Evolutionary conservation across 2,329 filamentous ascomycete species (phyloP).

Genomic region (Epichloe sylvatica): DNA sequence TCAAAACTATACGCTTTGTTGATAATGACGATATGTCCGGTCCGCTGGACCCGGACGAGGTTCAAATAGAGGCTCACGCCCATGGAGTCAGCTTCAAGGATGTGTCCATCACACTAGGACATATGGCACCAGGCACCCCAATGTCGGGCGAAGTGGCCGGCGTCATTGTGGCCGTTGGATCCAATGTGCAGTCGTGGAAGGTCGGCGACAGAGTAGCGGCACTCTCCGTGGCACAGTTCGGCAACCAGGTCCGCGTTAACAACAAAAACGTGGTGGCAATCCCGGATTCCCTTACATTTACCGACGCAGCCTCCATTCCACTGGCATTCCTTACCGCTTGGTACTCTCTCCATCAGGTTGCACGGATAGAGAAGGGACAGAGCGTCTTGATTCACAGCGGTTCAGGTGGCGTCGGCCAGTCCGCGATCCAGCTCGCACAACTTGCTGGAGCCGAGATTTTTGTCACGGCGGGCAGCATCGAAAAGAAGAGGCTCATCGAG

Average conservation of each 20-base stretch:
- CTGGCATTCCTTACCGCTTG: not conserved
- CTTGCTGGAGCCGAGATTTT: constrained; percentile 26
- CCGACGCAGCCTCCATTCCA: not conserved
- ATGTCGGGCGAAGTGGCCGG: not conserved
- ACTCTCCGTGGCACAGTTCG: no score
- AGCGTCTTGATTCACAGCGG: constrained; percentile 26
- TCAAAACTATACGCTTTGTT: no score
- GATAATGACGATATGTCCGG: no score
- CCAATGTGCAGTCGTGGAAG: not conserved
- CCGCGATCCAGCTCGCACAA: constrained; percentile 24
- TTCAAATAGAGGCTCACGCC: not conserved
- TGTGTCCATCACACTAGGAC: not conserved
- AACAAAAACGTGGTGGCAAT: not conserved
- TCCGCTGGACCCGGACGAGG: not conserved
- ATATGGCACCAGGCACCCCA: not conserved
- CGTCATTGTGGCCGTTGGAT: not conserved
- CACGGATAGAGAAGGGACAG: constrained; percentile 8
- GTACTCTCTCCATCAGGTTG: not conserved
- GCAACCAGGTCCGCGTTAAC: no score
- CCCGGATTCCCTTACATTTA: not conserved
- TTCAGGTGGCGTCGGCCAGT: constrained; percentile 24
- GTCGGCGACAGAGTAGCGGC: not conserved
- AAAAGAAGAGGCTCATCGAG: constrained; percentile 23
- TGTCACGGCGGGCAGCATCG: constrained; percentile 24
- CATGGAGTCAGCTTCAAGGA: not conserved